Evolutionary conservation across 257 asterid genomes (phyloP), one percentile per base, ranked within the genome.

Genomic region (Eustoma russellianum): DNA sequence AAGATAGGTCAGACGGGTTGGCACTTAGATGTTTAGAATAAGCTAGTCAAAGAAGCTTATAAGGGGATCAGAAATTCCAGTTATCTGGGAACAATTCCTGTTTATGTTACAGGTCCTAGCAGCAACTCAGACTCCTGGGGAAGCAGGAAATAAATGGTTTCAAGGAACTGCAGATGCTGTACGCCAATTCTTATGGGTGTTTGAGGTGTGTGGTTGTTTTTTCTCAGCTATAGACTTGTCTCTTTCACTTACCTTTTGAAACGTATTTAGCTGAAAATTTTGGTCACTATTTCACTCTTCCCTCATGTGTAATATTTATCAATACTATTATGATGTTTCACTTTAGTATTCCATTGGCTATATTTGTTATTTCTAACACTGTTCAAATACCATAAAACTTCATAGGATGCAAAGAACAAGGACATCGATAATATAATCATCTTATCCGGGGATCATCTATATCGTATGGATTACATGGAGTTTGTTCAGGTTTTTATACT

Each of bases 111-210:
- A 90, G 98, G 95, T 86, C 56, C 70, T 91, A 67, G 98, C 98
- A 13, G 98, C 98, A 5, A 91, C 96, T 53, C 98, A 91, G 72
- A 91, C 98, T 9, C 76, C 76, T 0, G 97, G 97, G 38, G 97
- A 89, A 80, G 68, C 79, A 3, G 98, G 98, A 24, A 80, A 75
- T 61, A 78, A 55, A 19, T 91, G 98, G 98, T 91, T 91, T 63
- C 96, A 91, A 63, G 98, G 98, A 48, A 87, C 96, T 0, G 98
- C 98, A 1, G 98, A 91, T 63, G 98, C 98, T 30, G 98, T 91
- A 64, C 84, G 98, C 81, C 83, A 80, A 62, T 91, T 91, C 60
- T 63, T 57, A 59, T 91, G 98, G 98, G 28, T 91, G 50, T 91
- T 91, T 68, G 98, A 91, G 95, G 98, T 80, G 53, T 7, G 66